Evolutionary conservation across 2,329 filamentous ascomycete genomes (phyloP), one percentile per base, ranked within the genome.

Genomic region (Teratosphaeria destructans): DNA sequence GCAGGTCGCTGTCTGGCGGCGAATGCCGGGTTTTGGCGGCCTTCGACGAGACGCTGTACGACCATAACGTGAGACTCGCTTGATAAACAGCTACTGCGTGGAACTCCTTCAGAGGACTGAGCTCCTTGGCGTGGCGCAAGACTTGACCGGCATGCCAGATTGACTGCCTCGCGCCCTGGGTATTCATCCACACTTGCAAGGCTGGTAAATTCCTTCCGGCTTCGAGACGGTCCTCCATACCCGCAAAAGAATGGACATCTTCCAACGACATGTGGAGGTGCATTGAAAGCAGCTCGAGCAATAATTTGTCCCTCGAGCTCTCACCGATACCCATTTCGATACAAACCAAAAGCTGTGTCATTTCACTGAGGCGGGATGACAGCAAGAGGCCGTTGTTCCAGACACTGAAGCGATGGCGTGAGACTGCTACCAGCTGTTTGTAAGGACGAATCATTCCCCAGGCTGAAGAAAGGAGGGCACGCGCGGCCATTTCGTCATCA

Each of bases 101-200:
- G 69, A 88, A 88, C 62, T 85, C 83, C 54, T 82, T 81, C 16
- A 70, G 57, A 43, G 61, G 59, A 2, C 64, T 66, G 53, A 67
- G 65, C 58, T 68, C 66, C 43, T 68, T 68, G 2, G 47, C 56
- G 12, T 64, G 59, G 4, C 82, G 79, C 8, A 89, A 68, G 1
- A 86, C 77, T 69, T 88, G 86, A 0, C 83, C 85, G 1, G 86
- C 85, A 64, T 85, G 83, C 80, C 82, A 88, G 1, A 87, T 67
- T 11, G 84, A 81, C 57, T 79, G 78, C 29, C 84, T 77, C 5
- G 83, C 79, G 37, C 82, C 77, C 1, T 73, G 62, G 56, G 75
- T 82, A 39, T 77, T 74, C 0, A 77, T 76, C 84, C 84, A 87
- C 16, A 80, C 74, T 62, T 80, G 77, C 4, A 87, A 72, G 0